Evolutionary conservation across 2,329 filamentous ascomycete genomes (phyloP).

Genomic region (Chalaropsis ovoidea): DNA sequence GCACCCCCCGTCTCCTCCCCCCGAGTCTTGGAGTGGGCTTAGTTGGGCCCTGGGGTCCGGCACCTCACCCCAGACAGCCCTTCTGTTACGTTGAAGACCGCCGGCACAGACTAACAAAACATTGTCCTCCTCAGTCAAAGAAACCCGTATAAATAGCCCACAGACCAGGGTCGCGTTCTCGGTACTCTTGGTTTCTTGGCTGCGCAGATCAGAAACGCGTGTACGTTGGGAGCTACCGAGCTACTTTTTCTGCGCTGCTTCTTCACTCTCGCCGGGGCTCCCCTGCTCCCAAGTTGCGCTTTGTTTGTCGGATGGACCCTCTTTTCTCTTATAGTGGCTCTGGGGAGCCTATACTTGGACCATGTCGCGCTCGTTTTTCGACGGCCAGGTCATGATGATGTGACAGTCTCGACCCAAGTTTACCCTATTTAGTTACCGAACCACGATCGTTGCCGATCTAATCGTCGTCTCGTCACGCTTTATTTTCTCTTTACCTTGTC

Average conservation of each 20-base stretch:
- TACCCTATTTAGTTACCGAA: constrained; percentile 11
- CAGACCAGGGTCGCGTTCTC: neutral
- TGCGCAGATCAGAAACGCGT: constrained; percentile 8
- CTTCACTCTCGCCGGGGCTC: neutral
- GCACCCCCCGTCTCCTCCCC: neutral
- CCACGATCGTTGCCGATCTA: neutral
- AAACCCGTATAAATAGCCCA: constrained; percentile 10
- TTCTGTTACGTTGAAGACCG: neutral
- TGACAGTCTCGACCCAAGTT: neutral
- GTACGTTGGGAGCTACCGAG: neutral
- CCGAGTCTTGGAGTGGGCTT: neutral
- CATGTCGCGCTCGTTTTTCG: neutral
- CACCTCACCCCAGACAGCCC: neutral
- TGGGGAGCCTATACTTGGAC: constrained; percentile 9
- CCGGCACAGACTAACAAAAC: neutral
- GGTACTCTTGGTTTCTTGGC: constrained; percentile 7
- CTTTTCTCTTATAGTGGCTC: constrained; percentile 5
- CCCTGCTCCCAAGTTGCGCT: neutral
- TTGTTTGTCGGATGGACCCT: constrained; percentile 5
- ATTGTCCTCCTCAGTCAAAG: neutral
- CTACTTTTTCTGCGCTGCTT: neutral
- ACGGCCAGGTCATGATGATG: neutral
- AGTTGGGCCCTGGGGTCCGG: neutral
- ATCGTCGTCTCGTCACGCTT: neutral
- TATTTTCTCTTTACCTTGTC: neutral